Evolutionary conservation across 2,329 filamentous ascomycete genomes (phyloP).

Genomic region (Aspergillus sclerotialis): DNA sequence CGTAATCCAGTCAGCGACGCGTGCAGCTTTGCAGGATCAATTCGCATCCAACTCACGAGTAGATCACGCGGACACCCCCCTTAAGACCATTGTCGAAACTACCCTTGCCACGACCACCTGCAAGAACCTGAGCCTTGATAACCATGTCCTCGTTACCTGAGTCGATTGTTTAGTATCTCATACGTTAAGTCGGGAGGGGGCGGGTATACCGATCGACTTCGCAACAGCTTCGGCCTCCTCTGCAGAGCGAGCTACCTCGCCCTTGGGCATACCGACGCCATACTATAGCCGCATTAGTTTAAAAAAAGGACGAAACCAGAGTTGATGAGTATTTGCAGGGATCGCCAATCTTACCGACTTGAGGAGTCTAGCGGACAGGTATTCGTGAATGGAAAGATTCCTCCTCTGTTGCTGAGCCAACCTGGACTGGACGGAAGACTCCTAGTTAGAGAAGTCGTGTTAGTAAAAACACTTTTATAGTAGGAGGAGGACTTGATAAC

Average conservation of each 20-base stretch:
- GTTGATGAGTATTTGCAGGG: constrained; percentile 4
- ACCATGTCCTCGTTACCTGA: constrained; percentile 84
- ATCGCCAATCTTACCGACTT: constrained; percentile 46
- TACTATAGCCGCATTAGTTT: constrained; percentile 54
- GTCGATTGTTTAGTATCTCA: constrained; percentile 13
- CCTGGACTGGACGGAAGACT: constrained; percentile 47
- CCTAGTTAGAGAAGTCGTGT: constrained; percentile 36
- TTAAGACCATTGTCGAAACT: constrained; percentile 98
- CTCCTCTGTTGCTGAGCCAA: constrained; percentile 72
- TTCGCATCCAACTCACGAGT: constrained; percentile 57
- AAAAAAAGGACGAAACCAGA: constrained; percentile 1
- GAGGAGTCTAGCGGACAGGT: constrained; percentile 88
- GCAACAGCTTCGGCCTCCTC: constrained; percentile 89
- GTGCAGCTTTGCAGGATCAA: not conserved
- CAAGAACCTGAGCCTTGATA: constrained; percentile 98
- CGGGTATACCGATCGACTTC: constrained; percentile 67
- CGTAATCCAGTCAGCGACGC: constrained; percentile 6
- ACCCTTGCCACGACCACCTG: constrained; percentile 95
- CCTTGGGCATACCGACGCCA: constrained; percentile 87
- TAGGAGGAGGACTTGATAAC: constrained; percentile 29
- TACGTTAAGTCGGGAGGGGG: constrained; percentile 1
- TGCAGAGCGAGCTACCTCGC: constrained; percentile 72
- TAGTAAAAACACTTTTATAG: constrained; percentile 1
- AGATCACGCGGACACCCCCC: constrained; percentile 96
- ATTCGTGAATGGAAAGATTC: constrained; percentile 95